These are phyloP conservation scores for Trypanosomatidae sp. DNA, from an alignment of 208 protist genomes.

Conservation along the genomic window DNA sequence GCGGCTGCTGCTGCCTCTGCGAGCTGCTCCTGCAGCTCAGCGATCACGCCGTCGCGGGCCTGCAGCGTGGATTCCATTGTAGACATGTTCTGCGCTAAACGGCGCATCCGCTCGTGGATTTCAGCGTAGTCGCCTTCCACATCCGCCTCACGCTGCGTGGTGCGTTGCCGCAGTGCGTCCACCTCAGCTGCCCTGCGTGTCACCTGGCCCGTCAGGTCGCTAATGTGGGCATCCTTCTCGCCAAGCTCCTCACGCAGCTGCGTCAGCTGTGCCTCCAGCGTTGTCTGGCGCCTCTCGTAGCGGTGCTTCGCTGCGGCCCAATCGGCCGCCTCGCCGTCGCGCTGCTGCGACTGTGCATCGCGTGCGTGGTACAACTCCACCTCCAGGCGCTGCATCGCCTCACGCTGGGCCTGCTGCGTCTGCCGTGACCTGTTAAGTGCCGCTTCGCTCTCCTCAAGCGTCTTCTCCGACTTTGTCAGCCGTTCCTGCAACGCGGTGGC, in stretches of 20 bases:
- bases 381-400: constrained; percentile 33
- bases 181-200: no score
- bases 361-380: constrained; percentile 55
- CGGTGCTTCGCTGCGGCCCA: constrained; percentile 10
- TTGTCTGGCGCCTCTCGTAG: constrained; percentile 23
- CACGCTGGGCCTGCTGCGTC: constrained; percentile 35
- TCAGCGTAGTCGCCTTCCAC: constrained; percentile 29
- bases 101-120: constrained; percentile 27
- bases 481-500: constrained; percentile 27
- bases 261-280: constrained; percentile 25
- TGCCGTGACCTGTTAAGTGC: constrained; percentile 32
- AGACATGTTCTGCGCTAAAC: constrained; percentile 27
- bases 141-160: constrained; percentile 14
- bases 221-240: constrained; percentile 17
- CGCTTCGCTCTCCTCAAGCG: constrained; percentile 28
- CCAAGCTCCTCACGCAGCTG: constrained; percentile 20
- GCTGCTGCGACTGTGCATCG: constrained; percentile 33
- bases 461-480: constrained; percentile 15
- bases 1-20: constrained; percentile 7
- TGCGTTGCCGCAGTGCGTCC: constrained; percentile 13
- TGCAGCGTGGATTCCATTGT: constrained; percentile 23
- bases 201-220: constrained; percentile 7
- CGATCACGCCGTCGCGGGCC: constrained; percentile 14
- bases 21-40: constrained; percentile 13
- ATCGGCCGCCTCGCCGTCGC: constrained; percentile 4